Evolutionary conservation across 2,329 filamentous ascomycete genomes (phyloP), one percentile per base, ranked within the genome.

Genomic region (Phoma sp.): DNA sequence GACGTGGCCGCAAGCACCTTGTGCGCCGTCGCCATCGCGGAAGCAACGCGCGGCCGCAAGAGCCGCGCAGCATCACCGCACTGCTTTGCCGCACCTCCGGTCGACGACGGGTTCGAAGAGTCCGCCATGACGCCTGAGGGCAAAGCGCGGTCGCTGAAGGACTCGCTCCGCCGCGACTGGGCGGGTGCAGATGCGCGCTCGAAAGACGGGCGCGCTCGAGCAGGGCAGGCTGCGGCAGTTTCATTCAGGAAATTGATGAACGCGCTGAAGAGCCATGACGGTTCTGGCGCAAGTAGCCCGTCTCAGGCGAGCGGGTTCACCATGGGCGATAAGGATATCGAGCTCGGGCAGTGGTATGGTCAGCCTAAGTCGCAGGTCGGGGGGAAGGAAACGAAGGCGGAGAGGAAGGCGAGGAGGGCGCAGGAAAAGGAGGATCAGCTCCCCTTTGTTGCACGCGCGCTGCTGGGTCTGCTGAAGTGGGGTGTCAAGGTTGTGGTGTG

Each of bases 1-100:
- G 79, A 81, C 56, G 78, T 79, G 1, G 72, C 73, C 1, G 68
- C 78, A 4, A 70, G 69, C 3, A 72, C 78, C 0, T 64, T 81
- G 9, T 63, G 81, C 27, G 75, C 77, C 13, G 76, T 80, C 36
- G 78, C 78, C 0, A 72, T 79, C 1, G 75, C 78, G 10, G 79
- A 81, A 66, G 72, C 74, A 13, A 70, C 73, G 1, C 65, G 73
- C n/a, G 63, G 68, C 7, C 60, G 67, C 25, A 56, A 57, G 6
- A 56, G 44, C 10, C 54, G 60, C 4, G 61, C 66, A 27, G 58
- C 60, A 5, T 55, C 44, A 22, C 55, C 59, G 5, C 59, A 62
- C 14, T 53, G 47, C 24, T 74, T 74, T 40, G 67, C 70, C 40
- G 68, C 71, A 7, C 72, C 72, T 11, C 71, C 71, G 1, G 64